A percentile compares a stretch with the other conserved stretches of the same genome.
Conservation (phyloP, 1,139 yeast genomes). For the Blastobotrys serpentis region DNA sequence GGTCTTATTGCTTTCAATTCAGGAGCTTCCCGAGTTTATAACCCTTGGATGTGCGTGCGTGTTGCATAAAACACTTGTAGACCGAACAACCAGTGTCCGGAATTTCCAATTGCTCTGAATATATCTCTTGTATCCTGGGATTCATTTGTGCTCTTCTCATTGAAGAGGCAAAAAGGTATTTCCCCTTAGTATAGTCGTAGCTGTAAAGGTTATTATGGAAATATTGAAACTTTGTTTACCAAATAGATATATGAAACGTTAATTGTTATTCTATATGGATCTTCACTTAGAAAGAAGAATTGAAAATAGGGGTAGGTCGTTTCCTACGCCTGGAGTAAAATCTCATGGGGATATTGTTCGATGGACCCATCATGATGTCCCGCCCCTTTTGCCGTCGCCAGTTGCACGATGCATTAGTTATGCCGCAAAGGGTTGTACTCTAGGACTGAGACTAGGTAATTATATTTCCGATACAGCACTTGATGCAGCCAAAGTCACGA, state of each 20-base stretch:
- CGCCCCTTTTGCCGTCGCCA: slow-evolving; percentile 32
- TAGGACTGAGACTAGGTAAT: slow-evolving; percentile 33
- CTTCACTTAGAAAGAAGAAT: slow-evolving; percentile 1
- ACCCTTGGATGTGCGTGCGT: no score
- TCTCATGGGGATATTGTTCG: not conserved
- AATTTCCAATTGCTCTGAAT: no score
- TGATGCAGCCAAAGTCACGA: slow-evolving; percentile 32
- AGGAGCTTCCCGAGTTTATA: no score
- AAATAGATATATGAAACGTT: not conserved
- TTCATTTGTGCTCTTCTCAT: no score
- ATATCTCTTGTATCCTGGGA: no score
- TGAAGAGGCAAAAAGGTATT: no score
- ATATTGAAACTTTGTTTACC: not conserved
- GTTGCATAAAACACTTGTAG: no score
- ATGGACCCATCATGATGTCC: not conserved
- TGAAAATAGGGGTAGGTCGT: slow-evolving; percentile 1
- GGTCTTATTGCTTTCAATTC: no score
- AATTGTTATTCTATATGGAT: not conserved
- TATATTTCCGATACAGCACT: slow-evolving; percentile 31
- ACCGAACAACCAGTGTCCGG: no score
- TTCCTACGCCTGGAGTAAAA: not conserved
- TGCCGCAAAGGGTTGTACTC: slow-evolving; percentile 33
- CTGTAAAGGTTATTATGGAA: no score
- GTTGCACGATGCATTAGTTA: slow-evolving; percentile 33
- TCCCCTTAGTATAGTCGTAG: no score